Percentiles rank a stretch among this genome's conserved stretches.
Evolutionary conservation across 768 basidiomycete species (phyloP).

Genomic region (Xerocomellus dryophilus): DNA sequence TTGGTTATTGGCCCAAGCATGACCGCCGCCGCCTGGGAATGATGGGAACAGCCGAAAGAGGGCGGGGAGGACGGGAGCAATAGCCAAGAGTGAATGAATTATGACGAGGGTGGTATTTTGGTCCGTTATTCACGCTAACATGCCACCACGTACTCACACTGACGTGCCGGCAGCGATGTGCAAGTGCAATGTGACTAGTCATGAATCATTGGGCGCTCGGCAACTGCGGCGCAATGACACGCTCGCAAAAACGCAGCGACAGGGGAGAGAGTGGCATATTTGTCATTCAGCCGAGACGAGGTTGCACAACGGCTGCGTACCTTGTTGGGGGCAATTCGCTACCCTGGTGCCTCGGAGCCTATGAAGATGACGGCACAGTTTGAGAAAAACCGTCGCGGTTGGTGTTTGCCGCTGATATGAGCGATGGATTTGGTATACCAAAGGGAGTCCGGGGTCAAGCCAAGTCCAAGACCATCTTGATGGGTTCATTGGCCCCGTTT

Average conservation of each 20-base stretch:
- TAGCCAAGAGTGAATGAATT: neutral
- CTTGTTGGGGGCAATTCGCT: neutral
- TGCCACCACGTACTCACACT: constrained; percentile 1
- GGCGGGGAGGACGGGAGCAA: neutral
- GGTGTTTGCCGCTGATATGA: neutral
- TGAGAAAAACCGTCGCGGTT: neutral
- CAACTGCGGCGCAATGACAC: neutral
- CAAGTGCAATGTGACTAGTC: neutral
- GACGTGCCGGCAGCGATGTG: neutral
- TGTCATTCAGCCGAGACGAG: neutral
- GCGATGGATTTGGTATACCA: neutral
- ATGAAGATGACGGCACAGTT: constrained; percentile 19
- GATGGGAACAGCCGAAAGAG: neutral
- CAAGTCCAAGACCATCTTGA: neutral
- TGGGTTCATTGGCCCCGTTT: neutral
- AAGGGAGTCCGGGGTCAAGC: constrained; percentile 18
- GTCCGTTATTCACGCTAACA: neutral
- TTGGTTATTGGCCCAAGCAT: neutral
- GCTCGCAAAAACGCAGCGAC: neutral
- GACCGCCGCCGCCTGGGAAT: constrained; percentile 1
- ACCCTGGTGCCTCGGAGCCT: constrained; percentile 11
- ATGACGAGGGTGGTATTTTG: neutral
- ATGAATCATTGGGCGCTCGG: neutral
- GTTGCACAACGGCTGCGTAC: neutral
- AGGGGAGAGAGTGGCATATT: neutral